These are phyloP conservation scores for Globisporangium irregulare DNA, from an alignment of 352 stramenopile species.

Conservation along the genomic window DNA sequence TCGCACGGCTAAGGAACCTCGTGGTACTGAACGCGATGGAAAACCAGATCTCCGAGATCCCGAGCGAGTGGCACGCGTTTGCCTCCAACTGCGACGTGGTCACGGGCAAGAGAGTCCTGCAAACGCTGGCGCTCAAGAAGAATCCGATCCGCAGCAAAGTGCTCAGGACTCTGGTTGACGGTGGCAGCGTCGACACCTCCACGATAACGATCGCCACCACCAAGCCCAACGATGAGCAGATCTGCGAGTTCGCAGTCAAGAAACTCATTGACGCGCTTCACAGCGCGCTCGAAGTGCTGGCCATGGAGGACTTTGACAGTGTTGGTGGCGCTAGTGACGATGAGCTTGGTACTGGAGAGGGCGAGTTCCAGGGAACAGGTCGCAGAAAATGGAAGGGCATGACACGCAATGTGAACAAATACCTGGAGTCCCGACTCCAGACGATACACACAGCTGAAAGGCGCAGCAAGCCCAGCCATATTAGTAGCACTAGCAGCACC, in stretches of 20 bases:
- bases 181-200: constrained; percentile 11
- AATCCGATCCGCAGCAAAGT: constrained; percentile 41
- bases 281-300: constrained; percentile 17
- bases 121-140: constrained; percentile 39
- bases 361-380: background rate
- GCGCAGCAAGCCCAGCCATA: background rate
- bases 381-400: constrained; percentile 39
- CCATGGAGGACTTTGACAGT: constrained; percentile 4
- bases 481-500: background rate
- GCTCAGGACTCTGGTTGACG: constrained; percentile 39
- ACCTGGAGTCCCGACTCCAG: constrained; percentile 35
- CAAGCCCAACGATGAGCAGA: constrained; percentile 21
- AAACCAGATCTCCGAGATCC: constrained; percentile 44
- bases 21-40: constrained; percentile 40
- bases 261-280: constrained; percentile 55
- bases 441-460: constrained; percentile 15
- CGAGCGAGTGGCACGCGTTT: constrained; percentile 50
- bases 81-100: constrained; percentile 15
- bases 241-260: constrained; percentile 44
- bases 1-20: constrained; percentile 30
- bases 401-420: constrained; percentile 41
- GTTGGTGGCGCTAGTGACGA: constrained; percentile 6
- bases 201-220: background rate
- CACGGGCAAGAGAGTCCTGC: constrained; percentile 25
- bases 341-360: constrained; percentile 10